Evolutionary conservation across 306 rosid genomes (phyloP).

Genomic region (Astragalus membranaceus): DNA sequence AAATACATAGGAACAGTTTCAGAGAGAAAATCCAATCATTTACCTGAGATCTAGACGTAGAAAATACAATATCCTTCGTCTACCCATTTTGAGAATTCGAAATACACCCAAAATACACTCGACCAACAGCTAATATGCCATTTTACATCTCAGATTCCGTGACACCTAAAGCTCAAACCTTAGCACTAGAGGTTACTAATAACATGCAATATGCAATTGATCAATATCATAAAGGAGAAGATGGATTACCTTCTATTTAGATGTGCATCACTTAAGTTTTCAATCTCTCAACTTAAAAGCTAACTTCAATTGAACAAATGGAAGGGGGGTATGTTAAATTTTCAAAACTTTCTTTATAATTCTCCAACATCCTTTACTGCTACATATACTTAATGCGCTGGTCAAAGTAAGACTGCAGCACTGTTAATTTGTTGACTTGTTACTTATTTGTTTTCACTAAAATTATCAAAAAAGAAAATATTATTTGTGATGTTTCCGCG

Average conservation of each 20-base stretch:
- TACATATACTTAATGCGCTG: neutral
- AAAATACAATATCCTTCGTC: no score
- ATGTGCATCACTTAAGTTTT: neutral
- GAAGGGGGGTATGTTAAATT: neutral
- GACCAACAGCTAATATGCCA: no score
- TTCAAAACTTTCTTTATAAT: constrained; percentile 4
- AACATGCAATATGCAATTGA: neutral
- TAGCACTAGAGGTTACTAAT: neutral
- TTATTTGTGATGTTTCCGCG: constrained; percentile 32
- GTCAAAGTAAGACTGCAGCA: constrained; percentile 20
- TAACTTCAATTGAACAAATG: neutral
- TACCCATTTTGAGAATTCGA: no score
- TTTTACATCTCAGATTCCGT: no score
- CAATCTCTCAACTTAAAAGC: no score
- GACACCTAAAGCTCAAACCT: no score
- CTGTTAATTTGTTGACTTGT: constrained; percentile 42
- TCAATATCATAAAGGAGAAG: constrained; percentile 3
- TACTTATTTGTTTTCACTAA: neutral
- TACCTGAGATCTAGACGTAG: no score
- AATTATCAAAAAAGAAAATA: neutral
- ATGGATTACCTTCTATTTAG: neutral
- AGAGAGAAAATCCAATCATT: no score
- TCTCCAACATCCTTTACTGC: constrained; percentile 13
- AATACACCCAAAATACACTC: no score
- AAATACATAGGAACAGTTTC: no score